Conservation (phyloP, 257 asterid species). For the Solanum neorickii region DNA sequence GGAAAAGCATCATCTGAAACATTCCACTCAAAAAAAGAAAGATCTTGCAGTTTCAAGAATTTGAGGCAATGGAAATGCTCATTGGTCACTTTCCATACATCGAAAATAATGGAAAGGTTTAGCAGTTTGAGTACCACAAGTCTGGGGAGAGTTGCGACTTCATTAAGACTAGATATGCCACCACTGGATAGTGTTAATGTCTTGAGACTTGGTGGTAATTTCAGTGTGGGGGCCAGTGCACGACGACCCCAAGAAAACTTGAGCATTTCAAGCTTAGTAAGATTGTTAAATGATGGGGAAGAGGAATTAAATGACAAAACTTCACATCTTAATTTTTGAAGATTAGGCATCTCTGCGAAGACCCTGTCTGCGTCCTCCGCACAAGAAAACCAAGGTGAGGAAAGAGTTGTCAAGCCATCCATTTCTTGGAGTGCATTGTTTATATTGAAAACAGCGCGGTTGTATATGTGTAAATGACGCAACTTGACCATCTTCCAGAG, state of each 20-base stretch:
- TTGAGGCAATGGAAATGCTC: background rate
- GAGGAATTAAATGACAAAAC: too few relatives aligned
- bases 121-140: background rate
- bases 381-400: too few relatives aligned
- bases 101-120: accelerated
- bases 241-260: too few relatives aligned
- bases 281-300: too few relatives aligned
- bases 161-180: accelerated
- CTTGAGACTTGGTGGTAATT: background rate
- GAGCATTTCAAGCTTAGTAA: too few relatives aligned
- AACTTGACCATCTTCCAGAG: background rate
- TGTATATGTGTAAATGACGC: background rate
- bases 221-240: background rate
- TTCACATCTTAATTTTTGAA: too few relatives aligned
- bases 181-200: background rate
- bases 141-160: background rate
- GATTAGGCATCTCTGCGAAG: too few relatives aligned
- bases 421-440: background rate
- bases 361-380: too few relatives aligned
- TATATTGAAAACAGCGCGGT: background rate
- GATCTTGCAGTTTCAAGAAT: background rate
- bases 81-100: background rate
- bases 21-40: background rate
- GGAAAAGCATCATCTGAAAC: background rate
- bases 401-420: too few relatives aligned